phyloP scores from a whole-genome alignment of 2,329 filamentous ascomycete genomes.

The Whalleya microplaca region DNA sequence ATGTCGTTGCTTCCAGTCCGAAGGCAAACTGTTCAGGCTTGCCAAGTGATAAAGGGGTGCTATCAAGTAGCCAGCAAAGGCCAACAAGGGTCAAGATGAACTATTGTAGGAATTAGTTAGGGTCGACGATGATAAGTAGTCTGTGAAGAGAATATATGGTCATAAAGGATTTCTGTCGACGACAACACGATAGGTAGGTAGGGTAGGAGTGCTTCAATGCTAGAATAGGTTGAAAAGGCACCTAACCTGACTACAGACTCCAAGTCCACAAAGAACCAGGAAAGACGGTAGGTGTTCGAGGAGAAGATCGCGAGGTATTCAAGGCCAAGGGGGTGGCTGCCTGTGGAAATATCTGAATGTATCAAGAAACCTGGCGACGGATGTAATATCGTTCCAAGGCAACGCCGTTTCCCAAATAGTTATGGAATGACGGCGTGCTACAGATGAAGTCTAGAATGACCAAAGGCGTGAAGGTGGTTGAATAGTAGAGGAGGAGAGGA shows the following conservation, averaged over 20 bases:
- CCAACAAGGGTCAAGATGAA: background rate
- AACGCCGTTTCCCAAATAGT: conserved; percentile 12
- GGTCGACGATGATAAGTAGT: background rate
- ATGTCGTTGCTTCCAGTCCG: background rate
- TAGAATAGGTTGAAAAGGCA: background rate
- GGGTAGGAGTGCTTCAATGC: background rate
- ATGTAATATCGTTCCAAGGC: conserved; percentile 19
- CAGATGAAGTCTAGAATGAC: conserved; percentile 16
- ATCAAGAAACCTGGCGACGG: conserved; percentile 5
- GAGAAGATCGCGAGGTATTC: background rate
- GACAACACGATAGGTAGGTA: too few relatives aligned
- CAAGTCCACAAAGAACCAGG: background rate
- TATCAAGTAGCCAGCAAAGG: background rate
- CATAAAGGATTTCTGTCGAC: background rate
- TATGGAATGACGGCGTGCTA: conserved; percentile 5
- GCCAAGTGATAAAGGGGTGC: background rate
- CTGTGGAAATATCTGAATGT: conserved; percentile 7
- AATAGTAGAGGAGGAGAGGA: conserved; percentile 10
- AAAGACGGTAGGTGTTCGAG: background rate
- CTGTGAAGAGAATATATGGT: background rate
- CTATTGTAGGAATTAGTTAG: background rate
- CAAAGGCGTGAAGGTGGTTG: conserved; percentile 15
- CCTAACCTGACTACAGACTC: background rate
- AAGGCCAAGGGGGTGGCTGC: background rate
- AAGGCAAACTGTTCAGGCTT: background rate